Percentiles rank a stretch among this genome's conserved stretches.
Conservation (phyloP, 306 rosid genomes). For the Prunus kanzakura region DNA sequence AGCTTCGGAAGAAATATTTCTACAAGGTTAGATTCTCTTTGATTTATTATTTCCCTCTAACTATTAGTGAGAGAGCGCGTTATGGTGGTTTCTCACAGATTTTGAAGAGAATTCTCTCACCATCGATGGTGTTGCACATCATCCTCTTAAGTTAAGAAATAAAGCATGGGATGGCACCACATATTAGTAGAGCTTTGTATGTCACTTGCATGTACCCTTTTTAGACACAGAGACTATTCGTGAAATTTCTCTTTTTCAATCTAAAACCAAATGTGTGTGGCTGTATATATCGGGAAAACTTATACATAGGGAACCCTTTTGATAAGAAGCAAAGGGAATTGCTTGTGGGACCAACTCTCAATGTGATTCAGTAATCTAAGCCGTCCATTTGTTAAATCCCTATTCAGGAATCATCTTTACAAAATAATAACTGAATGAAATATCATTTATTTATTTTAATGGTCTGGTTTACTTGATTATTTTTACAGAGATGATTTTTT, state of each 20-base stretch:
- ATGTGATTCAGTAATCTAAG: neutral
- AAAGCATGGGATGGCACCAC: neutral
- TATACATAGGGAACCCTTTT: neutral
- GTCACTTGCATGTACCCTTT: neutral
- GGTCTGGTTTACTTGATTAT: neutral
- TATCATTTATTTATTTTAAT: neutral
- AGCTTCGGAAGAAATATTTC: conserved; percentile 80
- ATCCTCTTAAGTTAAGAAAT: neutral
- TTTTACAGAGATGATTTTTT: neutral
- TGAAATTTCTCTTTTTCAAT: neutral
- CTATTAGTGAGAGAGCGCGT: conserved; percentile 10
- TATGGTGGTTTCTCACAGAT: neutral
- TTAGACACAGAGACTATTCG: neutral
- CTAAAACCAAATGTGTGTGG: neutral
- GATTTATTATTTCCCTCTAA: conserved; percentile 11
- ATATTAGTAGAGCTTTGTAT: neutral
- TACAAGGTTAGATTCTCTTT: conserved; percentile 56
- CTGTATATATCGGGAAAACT: neutral
- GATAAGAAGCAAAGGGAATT: neutral
- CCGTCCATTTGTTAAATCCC: neutral
- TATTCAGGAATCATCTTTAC: neutral
- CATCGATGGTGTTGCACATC: neutral
- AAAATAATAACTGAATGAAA: neutral
- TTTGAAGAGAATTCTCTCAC: neutral
- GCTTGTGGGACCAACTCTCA: neutral